phyloP scores from a whole-genome alignment of 768 basidiomycete genomes.

The Phanerodontia chrysosporium region DNA sequence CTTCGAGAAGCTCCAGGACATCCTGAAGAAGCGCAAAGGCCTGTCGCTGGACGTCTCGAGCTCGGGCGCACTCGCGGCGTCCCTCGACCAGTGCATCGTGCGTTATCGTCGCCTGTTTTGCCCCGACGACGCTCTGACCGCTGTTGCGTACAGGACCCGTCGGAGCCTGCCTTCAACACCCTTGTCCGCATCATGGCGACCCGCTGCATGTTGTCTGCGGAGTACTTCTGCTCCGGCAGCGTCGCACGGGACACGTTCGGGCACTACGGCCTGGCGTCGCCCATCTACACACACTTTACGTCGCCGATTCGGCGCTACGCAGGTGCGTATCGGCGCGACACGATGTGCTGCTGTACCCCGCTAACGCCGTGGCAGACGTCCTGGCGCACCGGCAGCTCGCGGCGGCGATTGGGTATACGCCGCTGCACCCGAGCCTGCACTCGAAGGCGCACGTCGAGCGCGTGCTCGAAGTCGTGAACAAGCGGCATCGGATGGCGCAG shows the following conservation, averaged over 20 bases:
- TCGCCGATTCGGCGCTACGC: slow-evolving; percentile 97
- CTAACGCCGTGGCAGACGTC: slow-evolving; percentile 56
- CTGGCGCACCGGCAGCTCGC: slow-evolving; percentile 91
- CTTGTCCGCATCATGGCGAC: slow-evolving; percentile 99
- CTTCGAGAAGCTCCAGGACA: slow-evolving; percentile 94
- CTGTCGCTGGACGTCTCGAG: slow-evolving; percentile 84
- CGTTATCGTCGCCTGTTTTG: slow-evolving; percentile 26
- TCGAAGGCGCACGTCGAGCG: slow-evolving; percentile 87
- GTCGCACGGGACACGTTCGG: slow-evolving; percentile 90
- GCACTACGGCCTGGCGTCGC: slow-evolving; percentile 95
- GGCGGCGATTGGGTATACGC: slow-evolving; percentile 79
- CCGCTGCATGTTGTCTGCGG: slow-evolving; percentile 95
- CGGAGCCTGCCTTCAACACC: slow-evolving; percentile 90
- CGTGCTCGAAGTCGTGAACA: slow-evolving; percentile 81
- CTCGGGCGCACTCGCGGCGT: slow-evolving; percentile 84
- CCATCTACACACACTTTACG: slow-evolving; percentile 98
- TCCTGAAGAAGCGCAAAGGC: slow-evolving; percentile 80
- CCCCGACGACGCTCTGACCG: not conserved
- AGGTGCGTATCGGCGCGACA: slow-evolving; percentile 37
- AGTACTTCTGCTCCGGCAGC: slow-evolving; percentile 96
- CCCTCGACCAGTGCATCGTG: slow-evolving; percentile 84
- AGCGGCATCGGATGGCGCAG: slow-evolving; percentile 92
- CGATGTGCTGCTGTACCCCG: no score
- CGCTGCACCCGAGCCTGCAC: slow-evolving; percentile 85
- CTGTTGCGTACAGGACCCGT: slow-evolving; percentile 53